Evolutionary conservation across 148 eudicot species (phyloP).

Genomic region (Nepenthes gracilis): DNA sequence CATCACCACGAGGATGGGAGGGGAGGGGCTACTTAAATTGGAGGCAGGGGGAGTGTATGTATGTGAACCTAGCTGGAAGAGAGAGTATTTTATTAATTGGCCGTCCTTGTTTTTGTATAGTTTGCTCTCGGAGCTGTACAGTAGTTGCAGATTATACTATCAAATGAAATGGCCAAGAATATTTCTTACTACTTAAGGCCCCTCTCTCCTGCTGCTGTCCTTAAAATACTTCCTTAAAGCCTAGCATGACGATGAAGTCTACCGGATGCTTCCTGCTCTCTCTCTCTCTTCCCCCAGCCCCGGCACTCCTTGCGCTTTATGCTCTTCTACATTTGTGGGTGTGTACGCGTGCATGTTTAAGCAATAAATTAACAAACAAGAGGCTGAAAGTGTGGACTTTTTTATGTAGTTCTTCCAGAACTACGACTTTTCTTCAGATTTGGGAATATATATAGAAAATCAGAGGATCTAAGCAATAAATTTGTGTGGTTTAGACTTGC

Average conservation of each 20-base stretch:
- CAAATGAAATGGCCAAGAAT: constrained; percentile 26
- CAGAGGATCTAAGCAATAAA: constrained; percentile 2
- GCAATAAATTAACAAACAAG: constrained; percentile 14
- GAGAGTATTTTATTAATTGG: constrained; percentile 14
- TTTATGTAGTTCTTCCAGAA: constrained; percentile 17
- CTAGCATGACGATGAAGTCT: constrained; percentile 59
- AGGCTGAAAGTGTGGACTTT: constrained; percentile 13
- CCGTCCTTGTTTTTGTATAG: constrained; percentile 21
- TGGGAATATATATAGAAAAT: constrained; percentile 15
- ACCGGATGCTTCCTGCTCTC: constrained; percentile 51
- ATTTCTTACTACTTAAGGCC: constrained; percentile 19
- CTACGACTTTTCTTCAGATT: constrained; percentile 14
- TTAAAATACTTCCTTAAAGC: constrained; percentile 32
- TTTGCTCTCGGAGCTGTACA: constrained; percentile 48
- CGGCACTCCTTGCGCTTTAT: constrained; percentile 6
- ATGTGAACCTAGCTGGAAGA: constrained; percentile 26
- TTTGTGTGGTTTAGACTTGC: too few species aligned
- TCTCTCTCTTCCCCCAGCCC: not conserved
- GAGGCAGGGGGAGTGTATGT: constrained; percentile 14
- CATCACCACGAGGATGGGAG: constrained; percentile 10
- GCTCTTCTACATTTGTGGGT: constrained; percentile 7
- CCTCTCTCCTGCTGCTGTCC: constrained; percentile 24
- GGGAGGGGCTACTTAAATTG: constrained; percentile 42
- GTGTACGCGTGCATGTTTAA: constrained; percentile 12
- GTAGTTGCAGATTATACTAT: constrained; percentile 30